phyloP scores from a whole-genome alignment of 106 monocot species.

The Dioscorea zingiberensis region DNA sequence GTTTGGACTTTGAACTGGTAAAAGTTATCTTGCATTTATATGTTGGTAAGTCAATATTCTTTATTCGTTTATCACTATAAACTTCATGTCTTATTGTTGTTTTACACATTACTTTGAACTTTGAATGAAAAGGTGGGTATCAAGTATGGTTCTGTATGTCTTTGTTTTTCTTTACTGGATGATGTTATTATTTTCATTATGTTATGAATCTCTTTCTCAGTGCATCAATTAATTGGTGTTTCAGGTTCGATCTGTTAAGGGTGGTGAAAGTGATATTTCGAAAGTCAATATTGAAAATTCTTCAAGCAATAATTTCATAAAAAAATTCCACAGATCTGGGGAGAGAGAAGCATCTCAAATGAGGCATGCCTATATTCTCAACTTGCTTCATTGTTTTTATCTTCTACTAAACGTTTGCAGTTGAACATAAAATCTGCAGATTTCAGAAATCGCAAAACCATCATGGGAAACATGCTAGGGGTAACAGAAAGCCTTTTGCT shows the following conservation, averaged over 20 bases:
- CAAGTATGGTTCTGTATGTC: not conserved
- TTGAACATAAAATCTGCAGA: slow-evolving; percentile 20
- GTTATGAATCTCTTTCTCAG: not conserved
- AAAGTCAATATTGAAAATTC: not conserved
- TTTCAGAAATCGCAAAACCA: slow-evolving; percentile 24
- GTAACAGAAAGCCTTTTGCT: slow-evolving; percentile 4
- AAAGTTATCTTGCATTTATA: too few relatives aligned
- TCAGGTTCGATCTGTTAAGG: slow-evolving; percentile 8
- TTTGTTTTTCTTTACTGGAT: not conserved
- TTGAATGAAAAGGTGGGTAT: not conserved
- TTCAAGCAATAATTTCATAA: not conserved
- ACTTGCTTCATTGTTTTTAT: not conserved
- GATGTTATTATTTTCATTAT: too few relatives aligned
- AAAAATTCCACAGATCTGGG: slow-evolving; percentile 3
- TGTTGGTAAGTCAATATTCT: too few relatives aligned
- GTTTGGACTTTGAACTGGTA: too few relatives aligned
- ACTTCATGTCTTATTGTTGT: too few relatives aligned
- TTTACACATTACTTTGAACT: not conserved
- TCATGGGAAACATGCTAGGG: slow-evolving; percentile 13
- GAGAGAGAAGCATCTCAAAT: slow-evolving; percentile 4
- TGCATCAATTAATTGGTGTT: not conserved
- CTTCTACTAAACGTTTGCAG: not conserved
- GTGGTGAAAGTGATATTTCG: not conserved
- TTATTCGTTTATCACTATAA: too few relatives aligned
- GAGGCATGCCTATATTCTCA: slow-evolving; percentile 5